Conservation (phyloP, 2,329 filamentous ascomycete species). For the Annulohypoxylon truncatum region DNA sequence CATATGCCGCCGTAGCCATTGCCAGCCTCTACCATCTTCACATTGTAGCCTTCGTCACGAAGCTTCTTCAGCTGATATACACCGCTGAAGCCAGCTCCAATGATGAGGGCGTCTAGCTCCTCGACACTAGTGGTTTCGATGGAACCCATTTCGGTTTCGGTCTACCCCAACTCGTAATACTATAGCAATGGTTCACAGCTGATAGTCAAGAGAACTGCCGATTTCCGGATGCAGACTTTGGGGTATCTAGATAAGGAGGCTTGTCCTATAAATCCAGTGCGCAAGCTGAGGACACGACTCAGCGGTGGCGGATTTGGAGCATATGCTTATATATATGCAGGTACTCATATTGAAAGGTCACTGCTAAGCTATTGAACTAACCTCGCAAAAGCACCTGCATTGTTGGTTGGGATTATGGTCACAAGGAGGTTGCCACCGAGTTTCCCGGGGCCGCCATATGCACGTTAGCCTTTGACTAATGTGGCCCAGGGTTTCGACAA, state of each 20-base stretch:
- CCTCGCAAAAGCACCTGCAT: background rate
- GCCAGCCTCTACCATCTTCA: slow-evolving; percentile 54
- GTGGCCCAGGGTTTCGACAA: background rate
- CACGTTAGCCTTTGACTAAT: background rate
- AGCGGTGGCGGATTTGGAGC: background rate
- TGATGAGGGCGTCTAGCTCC: slow-evolving; percentile 53
- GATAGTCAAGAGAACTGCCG: background rate
- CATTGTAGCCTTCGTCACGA: slow-evolving; percentile 51
- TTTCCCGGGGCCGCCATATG: background rate
- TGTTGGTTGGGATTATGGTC: background rate
- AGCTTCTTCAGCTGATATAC: slow-evolving; percentile 52
- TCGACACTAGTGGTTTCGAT: slow-evolving; percentile 11
- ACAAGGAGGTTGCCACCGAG: slow-evolving; percentile 2
- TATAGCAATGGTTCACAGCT: background rate
- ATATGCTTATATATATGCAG: slow-evolving; percentile 11
- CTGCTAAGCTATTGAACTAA: background rate
- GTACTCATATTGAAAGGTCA: background rate
- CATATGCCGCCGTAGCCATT: slow-evolving; percentile 56
- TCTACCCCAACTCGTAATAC: background rate
- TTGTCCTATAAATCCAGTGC: background rate
- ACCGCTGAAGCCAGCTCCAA: slow-evolving; percentile 56
- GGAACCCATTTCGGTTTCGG: slow-evolving; percentile 25
- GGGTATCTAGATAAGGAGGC: background rate
- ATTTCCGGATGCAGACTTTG: background rate
- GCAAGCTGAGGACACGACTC: background rate